These are phyloP conservation scores for Alternaria brassicae DNA, from an alignment of 2,329 filamentous ascomycete genomes.

Conservation along the genomic window DNA sequence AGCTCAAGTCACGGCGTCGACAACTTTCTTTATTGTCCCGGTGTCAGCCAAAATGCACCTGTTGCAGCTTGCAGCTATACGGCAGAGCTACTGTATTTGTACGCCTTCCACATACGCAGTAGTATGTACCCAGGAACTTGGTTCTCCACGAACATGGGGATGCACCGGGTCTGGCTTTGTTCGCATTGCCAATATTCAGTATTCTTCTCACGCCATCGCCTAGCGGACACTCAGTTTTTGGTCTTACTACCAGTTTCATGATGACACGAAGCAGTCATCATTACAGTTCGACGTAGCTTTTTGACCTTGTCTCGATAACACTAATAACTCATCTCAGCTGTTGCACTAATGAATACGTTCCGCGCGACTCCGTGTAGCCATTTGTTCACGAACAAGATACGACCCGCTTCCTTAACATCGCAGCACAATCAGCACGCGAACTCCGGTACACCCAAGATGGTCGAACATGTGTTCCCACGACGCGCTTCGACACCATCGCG, in stretches of 20 bases:
- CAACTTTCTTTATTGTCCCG: constrained; percentile 13
- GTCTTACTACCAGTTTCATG: background rate
- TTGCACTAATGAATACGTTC: background rate
- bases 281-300: background rate
- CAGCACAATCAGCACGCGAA: constrained; percentile 8
- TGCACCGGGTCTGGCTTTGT: background rate
- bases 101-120: constrained; percentile 2
- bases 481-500: background rate
- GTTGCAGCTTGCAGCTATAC: constrained; percentile 4
- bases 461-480: constrained; percentile 10
- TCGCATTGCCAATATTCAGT: constrained; percentile 3
- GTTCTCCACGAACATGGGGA: background rate
- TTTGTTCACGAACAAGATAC: background rate
- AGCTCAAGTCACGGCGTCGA: background rate
- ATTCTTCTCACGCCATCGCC: background rate
- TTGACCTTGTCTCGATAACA: background rate
- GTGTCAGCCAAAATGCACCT: constrained; percentile 12
- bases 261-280: constrained; percentile 4
- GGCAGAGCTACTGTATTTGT: constrained; percentile 13
- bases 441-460: background rate
- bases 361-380: background rate
- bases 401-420: background rate
- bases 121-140: constrained; percentile 1
- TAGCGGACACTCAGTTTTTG: background rate
- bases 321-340: constrained; percentile 4